These are phyloP conservation scores for Blastocystis sp. DNA, from an alignment of 352 stramenopile genomes.

Conservation along the genomic window DNA sequence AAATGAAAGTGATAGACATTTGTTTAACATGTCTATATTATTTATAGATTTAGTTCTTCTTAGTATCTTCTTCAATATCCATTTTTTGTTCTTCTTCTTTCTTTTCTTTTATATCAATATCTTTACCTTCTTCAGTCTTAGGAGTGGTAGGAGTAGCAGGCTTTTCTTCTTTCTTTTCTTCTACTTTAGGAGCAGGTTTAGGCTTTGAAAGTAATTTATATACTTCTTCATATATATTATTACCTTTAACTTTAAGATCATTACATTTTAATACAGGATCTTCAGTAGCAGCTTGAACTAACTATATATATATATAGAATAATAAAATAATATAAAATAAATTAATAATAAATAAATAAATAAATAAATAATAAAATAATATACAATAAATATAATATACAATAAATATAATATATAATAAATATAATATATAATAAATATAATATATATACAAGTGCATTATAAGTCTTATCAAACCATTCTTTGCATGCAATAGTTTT, in stretches of 20 bases:
- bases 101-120: background rate
- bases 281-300: slow-evolving; percentile 54
- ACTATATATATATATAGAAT: too few relatives aligned
- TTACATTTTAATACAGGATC: slow-evolving; percentile 69
- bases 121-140: slow-evolving; percentile 1
- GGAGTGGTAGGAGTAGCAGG: background rate
- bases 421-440: too few relatives aligned
- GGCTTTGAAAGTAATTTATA: slow-evolving; percentile 85
- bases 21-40: too few relatives aligned
- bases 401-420: too few relatives aligned
- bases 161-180: slow-evolving; percentile 4
- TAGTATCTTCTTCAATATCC: slow-evolving; percentile 36
- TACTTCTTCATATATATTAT: slow-evolving; percentile 62
- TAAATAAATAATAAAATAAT: too few relatives aligned
- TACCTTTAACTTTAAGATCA: slow-evolving; percentile 65
- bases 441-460: too few relatives aligned
- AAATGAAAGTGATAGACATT: too few relatives aligned
- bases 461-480: slow-evolving; percentile 83
- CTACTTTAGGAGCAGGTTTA: slow-evolving; percentile 55
- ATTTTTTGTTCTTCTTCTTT: slow-evolving; percentile 19
- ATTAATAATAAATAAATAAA: too few relatives aligned
- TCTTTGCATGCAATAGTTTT: slow-evolving; percentile 61
- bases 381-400: too few relatives aligned
- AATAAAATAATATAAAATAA: too few relatives aligned
- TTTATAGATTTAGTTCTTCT: too few relatives aligned